A percentile compares a stretch with the other conserved stretches of the same genome.
phyloP scores from a whole-genome alignment of 768 basidiomycete species.

The Hypholoma fasciculare region DNA sequence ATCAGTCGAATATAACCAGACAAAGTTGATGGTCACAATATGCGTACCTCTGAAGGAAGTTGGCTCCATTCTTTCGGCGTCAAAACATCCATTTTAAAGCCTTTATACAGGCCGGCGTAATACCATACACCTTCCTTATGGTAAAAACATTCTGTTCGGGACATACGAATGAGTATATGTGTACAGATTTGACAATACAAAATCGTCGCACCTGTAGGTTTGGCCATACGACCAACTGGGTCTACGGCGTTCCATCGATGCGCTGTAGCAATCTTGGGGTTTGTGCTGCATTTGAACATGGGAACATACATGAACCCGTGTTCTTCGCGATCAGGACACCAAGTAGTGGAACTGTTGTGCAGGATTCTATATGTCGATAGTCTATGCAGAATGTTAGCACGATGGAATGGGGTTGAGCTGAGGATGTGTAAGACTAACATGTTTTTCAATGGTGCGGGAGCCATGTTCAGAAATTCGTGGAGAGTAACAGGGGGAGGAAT shows the following conservation, averaged over 20 bases:
- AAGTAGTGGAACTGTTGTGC: constrained; percentile 65
- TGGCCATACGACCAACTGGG: constrained; percentile 54
- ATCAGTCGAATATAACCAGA: constrained; percentile 4
- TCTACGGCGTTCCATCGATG: constrained; percentile 76
- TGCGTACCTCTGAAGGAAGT: constrained; percentile 59
- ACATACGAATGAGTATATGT: not conserved
- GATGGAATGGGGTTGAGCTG: not conserved
- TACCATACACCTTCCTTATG: constrained; percentile 83
- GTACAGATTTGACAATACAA: not conserved
- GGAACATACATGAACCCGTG: constrained; percentile 79
- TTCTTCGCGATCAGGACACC: constrained; percentile 83
- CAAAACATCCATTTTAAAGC: constrained; percentile 64
- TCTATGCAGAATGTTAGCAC: constrained; percentile 31
- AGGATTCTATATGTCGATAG: constrained; percentile 68
- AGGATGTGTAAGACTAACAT: constrained; percentile 41
- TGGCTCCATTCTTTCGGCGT: constrained; percentile 69
- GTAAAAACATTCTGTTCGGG: constrained; percentile 69
- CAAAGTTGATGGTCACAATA: not conserved
- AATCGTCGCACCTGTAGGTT: constrained; percentile 54
- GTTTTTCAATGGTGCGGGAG: constrained; percentile 51
- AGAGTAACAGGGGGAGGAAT: constrained; percentile 65
- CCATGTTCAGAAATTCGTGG: constrained; percentile 66
- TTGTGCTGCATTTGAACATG: constrained; percentile 76
- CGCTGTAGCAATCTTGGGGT: constrained; percentile 73
- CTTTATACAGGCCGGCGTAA: constrained; percentile 78